A percentile compares a stretch with the other conserved stretches of the same genome.
phyloP scores from a whole-genome alignment of 306 rosid genomes.

The Sicyos baderoa region DNA sequence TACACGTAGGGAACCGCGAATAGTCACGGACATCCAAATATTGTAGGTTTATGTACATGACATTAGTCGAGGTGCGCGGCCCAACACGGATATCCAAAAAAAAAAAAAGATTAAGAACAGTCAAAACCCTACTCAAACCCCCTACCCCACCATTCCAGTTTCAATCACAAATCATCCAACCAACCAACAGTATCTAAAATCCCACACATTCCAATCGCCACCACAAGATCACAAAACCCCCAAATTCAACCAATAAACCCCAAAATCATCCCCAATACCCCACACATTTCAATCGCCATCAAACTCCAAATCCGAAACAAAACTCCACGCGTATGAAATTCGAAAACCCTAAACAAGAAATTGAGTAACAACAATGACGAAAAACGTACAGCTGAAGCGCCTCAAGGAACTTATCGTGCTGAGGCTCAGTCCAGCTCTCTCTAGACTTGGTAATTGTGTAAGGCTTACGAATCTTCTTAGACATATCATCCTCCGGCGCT shows the following conservation, averaged over 20 bases:
- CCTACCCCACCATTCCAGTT: neutral
- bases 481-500: constrained; percentile 53
- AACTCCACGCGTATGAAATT: neutral
- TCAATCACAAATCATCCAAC: neutral
- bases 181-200: neutral
- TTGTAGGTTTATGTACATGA: too few relatives aligned
- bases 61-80: too few relatives aligned
- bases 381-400: constrained; percentile 79
- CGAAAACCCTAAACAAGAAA: neutral
- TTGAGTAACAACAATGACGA: neutral
- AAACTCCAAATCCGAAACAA: neutral
- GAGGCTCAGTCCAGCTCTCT: constrained; percentile 97
- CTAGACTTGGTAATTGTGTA: constrained; percentile 95
- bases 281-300: neutral
- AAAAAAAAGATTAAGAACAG: too few relatives aligned
- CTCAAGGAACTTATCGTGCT: constrained; percentile 95
- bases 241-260: constrained; percentile 1
- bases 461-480: constrained; percentile 80
- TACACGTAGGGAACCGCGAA: neutral
- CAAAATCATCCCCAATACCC: neutral
- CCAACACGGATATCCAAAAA: too few relatives aligned
- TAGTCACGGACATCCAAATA: too few relatives aligned
- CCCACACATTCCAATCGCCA: too few relatives aligned
- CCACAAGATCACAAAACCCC: neutral
- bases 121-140: constrained; percentile 19